Evolutionary conservation across 192 early-diverging fungal species (phyloP).

Genomic region (Gryganskiella cystojenkinii): DNA sequence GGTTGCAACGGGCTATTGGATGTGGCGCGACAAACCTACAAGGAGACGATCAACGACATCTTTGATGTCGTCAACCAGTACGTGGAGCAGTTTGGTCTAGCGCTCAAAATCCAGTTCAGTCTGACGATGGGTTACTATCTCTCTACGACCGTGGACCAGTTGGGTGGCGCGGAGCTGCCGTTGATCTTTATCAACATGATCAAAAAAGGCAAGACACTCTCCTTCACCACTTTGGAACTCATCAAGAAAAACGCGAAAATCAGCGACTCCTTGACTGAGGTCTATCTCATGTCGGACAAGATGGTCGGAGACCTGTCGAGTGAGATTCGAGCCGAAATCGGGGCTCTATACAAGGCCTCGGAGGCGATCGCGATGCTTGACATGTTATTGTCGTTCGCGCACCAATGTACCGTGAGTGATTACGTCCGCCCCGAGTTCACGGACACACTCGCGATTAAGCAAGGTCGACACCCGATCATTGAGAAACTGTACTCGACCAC

Average conservation of each 20-base stretch:
- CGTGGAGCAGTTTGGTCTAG: conserved; percentile 62
- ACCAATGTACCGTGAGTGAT: conserved; percentile 66
- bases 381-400: conserved; percentile 80
- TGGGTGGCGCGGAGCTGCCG: conserved; percentile 61
- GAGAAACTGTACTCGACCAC: conserved; percentile 58
- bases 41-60: conserved; percentile 78
- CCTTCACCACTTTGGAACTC: conserved; percentile 84
- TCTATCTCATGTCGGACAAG: conserved; percentile 84
- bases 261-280: conserved; percentile 83
- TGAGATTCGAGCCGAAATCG: conserved; percentile 68
- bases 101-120: conserved; percentile 76
- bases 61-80: conserved; percentile 69
- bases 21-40: conserved; percentile 84
- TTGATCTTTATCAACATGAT: conserved; percentile 79
- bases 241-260: conserved; percentile 86
- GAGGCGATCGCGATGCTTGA: conserved; percentile 86
- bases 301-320: conserved; percentile 60
- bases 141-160: conserved; percentile 52
- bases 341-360: conserved; percentile 74
- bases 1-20: conserved; percentile 89
- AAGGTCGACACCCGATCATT: conserved; percentile 81
- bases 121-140: conserved; percentile 71
- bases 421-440: conserved; percentile 83
- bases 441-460: conserved; percentile 78
- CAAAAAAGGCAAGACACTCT: conserved; percentile 67